phyloP scores from a whole-genome alignment of 257 asterid genomes.

The Solanum ossicruentum region DNA sequence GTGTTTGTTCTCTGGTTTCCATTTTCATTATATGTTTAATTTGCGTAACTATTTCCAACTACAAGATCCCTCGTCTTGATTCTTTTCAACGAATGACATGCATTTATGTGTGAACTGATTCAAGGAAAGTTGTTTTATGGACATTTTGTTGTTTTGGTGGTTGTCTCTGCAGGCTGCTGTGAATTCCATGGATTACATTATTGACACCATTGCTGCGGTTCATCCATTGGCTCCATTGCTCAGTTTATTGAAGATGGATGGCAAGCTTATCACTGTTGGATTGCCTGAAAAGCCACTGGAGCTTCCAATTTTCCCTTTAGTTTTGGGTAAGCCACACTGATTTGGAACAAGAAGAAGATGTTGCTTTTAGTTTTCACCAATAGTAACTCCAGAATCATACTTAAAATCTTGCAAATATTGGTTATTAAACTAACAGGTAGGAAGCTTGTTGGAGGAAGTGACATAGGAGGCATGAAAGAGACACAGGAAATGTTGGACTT shows the following conservation, averaged over 20 bases:
- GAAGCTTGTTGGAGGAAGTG: conserved; percentile 54
- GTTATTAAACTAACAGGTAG: conserved; percentile 18
- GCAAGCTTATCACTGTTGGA: conserved; percentile 47
- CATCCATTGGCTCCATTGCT: conserved; percentile 42
- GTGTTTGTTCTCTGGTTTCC: neutral
- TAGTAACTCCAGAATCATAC: neutral
- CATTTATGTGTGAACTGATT: neutral
- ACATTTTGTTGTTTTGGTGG: neutral
- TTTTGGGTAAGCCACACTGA: conserved; percentile 25
- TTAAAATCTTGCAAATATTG: neutral
- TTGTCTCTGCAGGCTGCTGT: conserved; percentile 30
- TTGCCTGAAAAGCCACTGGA: conserved; percentile 50
- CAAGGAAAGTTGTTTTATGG: neutral
- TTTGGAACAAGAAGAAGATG: neutral
- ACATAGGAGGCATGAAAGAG: conserved; percentile 52
- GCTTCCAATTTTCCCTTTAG: conserved; percentile 48
- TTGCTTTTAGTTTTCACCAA: neutral
- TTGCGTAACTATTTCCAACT: neutral
- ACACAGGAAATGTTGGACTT: conserved; percentile 64
- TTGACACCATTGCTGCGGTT: conserved; percentile 41
- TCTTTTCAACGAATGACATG: neutral
- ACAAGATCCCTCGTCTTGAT: neutral
- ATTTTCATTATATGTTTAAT: neutral
- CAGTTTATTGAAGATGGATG: conserved; percentile 40
- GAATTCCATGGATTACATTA: conserved; percentile 54